phyloP scores from a whole-genome alignment of 768 basidiomycete species.

The Tylopilus plumbeoviolaceoides region DNA sequence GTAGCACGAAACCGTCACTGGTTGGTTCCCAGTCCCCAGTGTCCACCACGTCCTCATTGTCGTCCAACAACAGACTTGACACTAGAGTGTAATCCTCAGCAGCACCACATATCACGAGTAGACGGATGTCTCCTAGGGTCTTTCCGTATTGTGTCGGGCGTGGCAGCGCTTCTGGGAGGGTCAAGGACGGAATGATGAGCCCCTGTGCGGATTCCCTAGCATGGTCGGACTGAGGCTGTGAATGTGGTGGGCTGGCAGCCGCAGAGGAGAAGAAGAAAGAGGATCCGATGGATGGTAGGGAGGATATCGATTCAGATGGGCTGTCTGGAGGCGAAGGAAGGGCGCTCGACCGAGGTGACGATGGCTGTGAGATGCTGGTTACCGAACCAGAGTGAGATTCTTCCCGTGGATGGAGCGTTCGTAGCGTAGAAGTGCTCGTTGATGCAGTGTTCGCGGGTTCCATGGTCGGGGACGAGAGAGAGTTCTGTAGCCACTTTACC shows the following conservation, averaged over 20 bases:
- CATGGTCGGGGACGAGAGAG: constrained; percentile 19
- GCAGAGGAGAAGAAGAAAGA: constrained; percentile 79
- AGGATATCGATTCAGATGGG: constrained; percentile 61
- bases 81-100: constrained; percentile 33
- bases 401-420: constrained; percentile 29
- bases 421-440: constrained; percentile 40
- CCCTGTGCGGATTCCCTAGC: constrained; percentile 42
- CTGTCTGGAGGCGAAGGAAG: constrained; percentile 60
- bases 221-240: constrained; percentile 40
- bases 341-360: constrained; percentile 46
- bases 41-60: constrained; percentile 68
- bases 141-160: constrained; percentile 66
- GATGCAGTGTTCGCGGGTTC: constrained; percentile 18
- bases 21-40: constrained; percentile 54
- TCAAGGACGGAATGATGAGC: constrained; percentile 67
- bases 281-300: constrained; percentile 67
- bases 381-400: constrained; percentile 11
- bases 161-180: constrained; percentile 56
- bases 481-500: constrained; percentile 11
- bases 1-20: constrained; percentile 41
- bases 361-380: constrained; percentile 35
- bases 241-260: constrained; percentile 60
- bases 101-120: constrained; percentile 52
- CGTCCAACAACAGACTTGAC: constrained; percentile 49
- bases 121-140: constrained; percentile 56